A percentile compares a stretch with the other conserved stretches of the same genome.
Conservation (phyloP, 345 rosid species). For the Melastoma malabathricum region DNA sequence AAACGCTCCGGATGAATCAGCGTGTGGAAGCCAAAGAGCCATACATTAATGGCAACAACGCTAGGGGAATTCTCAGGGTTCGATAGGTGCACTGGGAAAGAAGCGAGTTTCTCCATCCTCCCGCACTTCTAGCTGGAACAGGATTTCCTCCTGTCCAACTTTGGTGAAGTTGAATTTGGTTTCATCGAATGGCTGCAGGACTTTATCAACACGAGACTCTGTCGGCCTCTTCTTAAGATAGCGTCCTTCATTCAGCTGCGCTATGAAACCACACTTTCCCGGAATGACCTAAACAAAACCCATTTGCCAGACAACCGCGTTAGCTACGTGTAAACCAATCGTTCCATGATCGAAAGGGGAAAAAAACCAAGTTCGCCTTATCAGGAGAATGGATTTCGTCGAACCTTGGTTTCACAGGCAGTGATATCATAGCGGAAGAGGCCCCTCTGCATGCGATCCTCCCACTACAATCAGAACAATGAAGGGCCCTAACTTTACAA, state of each 20-base stretch:
- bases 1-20: not conserved
- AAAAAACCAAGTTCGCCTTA: not conserved
- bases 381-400: not conserved
- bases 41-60: conserved; percentile 86
- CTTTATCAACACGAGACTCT: conserved; percentile 88
- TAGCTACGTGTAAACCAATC: not conserved
- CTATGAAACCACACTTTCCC: conserved; percentile 72
- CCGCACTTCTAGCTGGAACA: conserved; percentile 77
- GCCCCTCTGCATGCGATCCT: conserved; percentile 77
- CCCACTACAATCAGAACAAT: conserved; percentile 53
- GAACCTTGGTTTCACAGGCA: conserved; percentile 85
- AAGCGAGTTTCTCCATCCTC: conserved; percentile 47
- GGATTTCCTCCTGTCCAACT: conserved; percentile 91
- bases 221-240: conserved; percentile 96
- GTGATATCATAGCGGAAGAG: conserved; percentile 95
- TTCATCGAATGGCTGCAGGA: conserved; percentile 78
- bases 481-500: not conserved
- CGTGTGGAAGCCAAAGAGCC: conserved; percentile 5
- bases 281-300: conserved; percentile 56
- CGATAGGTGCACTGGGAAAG: conserved; percentile 48
- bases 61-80: conserved; percentile 61
- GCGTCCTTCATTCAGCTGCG: conserved; percentile 93
- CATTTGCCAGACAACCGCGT: not conserved
- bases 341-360: not conserved
- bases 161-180: conserved; percentile 92